phyloP scores from a whole-genome alignment of 768 basidiomycete species.

The button mushroom (Agaricus bisporus) region DNA sequence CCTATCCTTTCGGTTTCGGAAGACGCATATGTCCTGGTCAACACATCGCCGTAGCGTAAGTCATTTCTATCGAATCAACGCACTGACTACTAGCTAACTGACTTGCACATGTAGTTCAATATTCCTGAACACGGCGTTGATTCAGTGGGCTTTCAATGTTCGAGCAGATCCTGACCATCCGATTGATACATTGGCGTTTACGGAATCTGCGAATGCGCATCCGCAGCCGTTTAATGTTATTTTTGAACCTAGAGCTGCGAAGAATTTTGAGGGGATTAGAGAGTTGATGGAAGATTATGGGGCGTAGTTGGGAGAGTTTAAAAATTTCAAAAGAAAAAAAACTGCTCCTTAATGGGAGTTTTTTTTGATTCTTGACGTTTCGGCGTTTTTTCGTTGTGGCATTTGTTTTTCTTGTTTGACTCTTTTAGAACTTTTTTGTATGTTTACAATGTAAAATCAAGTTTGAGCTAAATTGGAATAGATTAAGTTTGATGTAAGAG shows the following conservation, averaged over 20 bases:
- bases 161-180: slow-evolving; percentile 42
- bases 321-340: background rate
- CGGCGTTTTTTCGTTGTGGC: too few relatives aligned
- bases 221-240: slow-evolving; percentile 54
- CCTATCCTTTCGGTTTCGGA: slow-evolving; percentile 54
- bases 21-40: slow-evolving; percentile 60
- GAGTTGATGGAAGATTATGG: slow-evolving; percentile 38
- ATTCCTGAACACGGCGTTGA: slow-evolving; percentile 57
- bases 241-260: slow-evolving; percentile 44
- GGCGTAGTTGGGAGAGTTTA: slow-evolving; percentile 15
- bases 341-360: slow-evolving; percentile 8
- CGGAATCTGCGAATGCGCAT: slow-evolving; percentile 58
- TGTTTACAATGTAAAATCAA: too few relatives aligned
- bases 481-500: too few relatives aligned
- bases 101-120: slow-evolving; percentile 53
- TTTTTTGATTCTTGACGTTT: slow-evolving; percentile 4
- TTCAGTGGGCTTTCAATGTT: slow-evolving; percentile 62
- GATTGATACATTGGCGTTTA: slow-evolving; percentile 57
- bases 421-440: too few relatives aligned
- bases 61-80: background rate
- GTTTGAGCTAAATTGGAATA: too few relatives aligned
- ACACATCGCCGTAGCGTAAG: slow-evolving; percentile 45
- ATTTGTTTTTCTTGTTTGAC: too few relatives aligned
- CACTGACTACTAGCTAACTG: too few relatives aligned
- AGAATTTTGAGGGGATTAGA: slow-evolving; percentile 25